Evolutionary conservation across 2,329 filamentous ascomycete species (phyloP).

Genomic region (Dichotomopilus funicola): DNA sequence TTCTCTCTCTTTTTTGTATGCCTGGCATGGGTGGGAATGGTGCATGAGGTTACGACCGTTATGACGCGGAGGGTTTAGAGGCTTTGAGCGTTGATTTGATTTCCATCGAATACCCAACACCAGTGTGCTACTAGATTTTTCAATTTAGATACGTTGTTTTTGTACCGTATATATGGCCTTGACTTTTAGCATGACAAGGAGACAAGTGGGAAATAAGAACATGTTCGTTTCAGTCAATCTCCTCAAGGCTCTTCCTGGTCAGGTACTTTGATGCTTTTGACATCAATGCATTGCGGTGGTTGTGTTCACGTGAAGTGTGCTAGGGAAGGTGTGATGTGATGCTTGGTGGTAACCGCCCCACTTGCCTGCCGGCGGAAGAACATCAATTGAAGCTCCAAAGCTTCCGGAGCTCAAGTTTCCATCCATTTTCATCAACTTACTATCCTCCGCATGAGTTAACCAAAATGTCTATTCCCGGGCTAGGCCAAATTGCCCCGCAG

Average conservation of each 20-base stretch:
- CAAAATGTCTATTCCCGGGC: conserved; percentile 21
- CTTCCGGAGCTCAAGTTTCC: not conserved
- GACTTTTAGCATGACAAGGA: no score
- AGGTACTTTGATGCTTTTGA: no score
- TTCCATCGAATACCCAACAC: conserved; percentile 9
- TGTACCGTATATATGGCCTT: no score
- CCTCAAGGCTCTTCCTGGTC: no score
- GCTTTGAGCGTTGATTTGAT: conserved; percentile 1
- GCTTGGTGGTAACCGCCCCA: not conserved
- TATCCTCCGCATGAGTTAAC: not conserved
- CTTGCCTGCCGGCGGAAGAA: conserved; percentile 6
- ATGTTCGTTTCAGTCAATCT: no score
- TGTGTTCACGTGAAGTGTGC: no score
- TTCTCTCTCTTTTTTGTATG: no score
- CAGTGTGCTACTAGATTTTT: no score
- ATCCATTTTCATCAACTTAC: not conserved
- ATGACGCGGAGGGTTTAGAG: conserved; percentile 7
- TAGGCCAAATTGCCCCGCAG: conserved; percentile 20
- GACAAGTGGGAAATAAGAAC: no score
- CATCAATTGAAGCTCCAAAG: not conserved
- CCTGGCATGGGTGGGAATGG: not conserved
- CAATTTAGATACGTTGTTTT: no score
- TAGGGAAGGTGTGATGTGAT: not conserved
- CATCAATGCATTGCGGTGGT: no score
- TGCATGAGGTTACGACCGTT: conserved; percentile 12